These are phyloP conservation scores for Macrolepiota dolichaula DNA, from an alignment of 768 basidiomycete species.

Conservation along the genomic window DNA sequence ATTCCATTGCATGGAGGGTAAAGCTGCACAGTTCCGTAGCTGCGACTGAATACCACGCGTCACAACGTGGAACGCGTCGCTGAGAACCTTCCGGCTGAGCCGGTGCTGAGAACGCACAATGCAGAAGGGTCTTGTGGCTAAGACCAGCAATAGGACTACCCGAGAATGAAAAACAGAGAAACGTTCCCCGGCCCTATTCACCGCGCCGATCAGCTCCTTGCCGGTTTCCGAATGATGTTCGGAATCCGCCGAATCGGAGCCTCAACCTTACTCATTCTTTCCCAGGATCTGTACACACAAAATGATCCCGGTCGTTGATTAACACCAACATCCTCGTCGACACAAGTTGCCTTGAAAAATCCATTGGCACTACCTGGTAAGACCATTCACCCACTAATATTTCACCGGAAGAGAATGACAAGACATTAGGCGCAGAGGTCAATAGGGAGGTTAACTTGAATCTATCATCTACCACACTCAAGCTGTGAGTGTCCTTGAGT, in stretches of 20 bases:
- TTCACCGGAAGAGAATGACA: not conserved
- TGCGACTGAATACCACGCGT: slow-evolving; percentile 14
- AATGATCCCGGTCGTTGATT: slow-evolving; percentile 13
- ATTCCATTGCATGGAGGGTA: slow-evolving; percentile 62
- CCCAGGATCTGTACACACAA: slow-evolving; percentile 36
- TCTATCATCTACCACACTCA: slow-evolving; percentile 19
- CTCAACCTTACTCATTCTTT: slow-evolving; percentile 30
- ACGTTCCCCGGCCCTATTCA: slow-evolving; percentile 1
- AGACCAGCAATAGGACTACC: not conserved
- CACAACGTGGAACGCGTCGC: not conserved
- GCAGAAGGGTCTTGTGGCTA: not conserved
- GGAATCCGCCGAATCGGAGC: slow-evolving; percentile 21
- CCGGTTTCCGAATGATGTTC: slow-evolving; percentile 4
- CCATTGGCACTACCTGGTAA: slow-evolving; percentile 82
- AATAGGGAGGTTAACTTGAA: slow-evolving; percentile 83
- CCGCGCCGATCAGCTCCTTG: not conserved
- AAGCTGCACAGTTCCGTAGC: not conserved
- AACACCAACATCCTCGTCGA: slow-evolving; percentile 24
- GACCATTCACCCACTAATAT: slow-evolving; percentile 15
- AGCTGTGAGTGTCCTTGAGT: slow-evolving; percentile 16
- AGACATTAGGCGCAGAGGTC: slow-evolving; percentile 59
- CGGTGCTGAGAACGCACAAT: not conserved
- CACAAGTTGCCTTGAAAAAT: slow-evolving; percentile 85
- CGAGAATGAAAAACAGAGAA: slow-evolving; percentile 1
- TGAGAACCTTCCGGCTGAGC: not conserved